Evolutionary conservation across 106 monocot species (phyloP).

Genomic region (Posidonia australis): DNA sequence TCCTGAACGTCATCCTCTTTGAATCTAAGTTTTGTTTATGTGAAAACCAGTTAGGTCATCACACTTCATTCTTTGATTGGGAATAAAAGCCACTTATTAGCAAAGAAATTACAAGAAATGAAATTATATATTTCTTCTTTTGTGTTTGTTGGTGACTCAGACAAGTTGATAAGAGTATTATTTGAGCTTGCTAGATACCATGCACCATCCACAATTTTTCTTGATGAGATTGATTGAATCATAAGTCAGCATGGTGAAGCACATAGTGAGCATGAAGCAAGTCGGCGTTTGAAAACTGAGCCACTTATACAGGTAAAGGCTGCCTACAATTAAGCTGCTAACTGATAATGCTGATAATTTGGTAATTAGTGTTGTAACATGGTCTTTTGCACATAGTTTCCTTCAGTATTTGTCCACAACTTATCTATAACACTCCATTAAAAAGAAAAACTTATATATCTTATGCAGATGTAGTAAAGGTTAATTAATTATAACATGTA

Average conservation of each 20-base stretch:
- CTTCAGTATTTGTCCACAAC: too few species aligned
- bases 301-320: constrained; percentile 79
- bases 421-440: too few species aligned
- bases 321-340: too few species aligned
- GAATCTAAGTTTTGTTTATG: not conserved
- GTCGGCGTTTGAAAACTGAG: constrained; percentile 92
- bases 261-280: constrained; percentile 99
- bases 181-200: constrained; percentile 97
- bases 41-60: not conserved
- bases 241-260: constrained; percentile 99
- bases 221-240: constrained; percentile 96
- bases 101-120: not conserved
- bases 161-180: constrained; percentile 83
- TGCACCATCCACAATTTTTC: constrained; percentile 96
- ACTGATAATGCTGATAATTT: too few species aligned
- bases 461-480: too few species aligned
- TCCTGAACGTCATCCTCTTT: too few species aligned
- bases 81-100: not conserved
- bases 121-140: not conserved
- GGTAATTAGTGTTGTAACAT: too few species aligned
- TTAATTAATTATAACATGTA: too few species aligned
- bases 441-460: too few species aligned
- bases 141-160: constrained; percentile 66
- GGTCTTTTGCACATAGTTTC: too few species aligned
- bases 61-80: not conserved